Evolutionary conservation across 2,329 filamentous ascomycete species (phyloP).

Genomic region (Botrytis tulipae): DNA sequence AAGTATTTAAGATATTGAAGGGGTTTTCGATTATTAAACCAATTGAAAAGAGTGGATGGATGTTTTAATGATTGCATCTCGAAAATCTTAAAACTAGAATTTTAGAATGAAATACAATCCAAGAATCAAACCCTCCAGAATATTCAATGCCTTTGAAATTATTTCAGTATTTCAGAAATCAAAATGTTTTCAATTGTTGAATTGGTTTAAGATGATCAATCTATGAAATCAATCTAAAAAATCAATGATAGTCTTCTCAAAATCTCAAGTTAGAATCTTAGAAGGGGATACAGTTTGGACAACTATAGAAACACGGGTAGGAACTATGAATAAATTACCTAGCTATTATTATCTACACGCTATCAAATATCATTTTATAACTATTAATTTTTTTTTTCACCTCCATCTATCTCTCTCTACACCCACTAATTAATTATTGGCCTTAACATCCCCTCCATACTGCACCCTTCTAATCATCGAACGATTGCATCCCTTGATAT

Average conservation of each 20-base stretch:
- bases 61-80: too few relatives aligned
- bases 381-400: rapidly evolving
- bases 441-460: conserved; percentile 32
- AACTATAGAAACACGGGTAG: not conserved
- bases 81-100: too few relatives aligned
- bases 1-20: not conserved
- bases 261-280: not conserved
- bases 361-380: not conserved
- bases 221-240: not conserved
- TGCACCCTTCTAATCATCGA: conserved; percentile 31
- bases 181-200: not conserved
- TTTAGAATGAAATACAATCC: not conserved
- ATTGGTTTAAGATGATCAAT: not conserved
- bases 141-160: not conserved
- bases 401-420: not conserved
- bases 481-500: conserved; percentile 32
- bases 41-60: too few relatives aligned
- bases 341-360: not conserved
- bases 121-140: not conserved
- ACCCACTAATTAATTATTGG: conserved; percentile 27
- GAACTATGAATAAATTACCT: not conserved
- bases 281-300: not conserved
- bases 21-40: too few relatives aligned
- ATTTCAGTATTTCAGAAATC: too few relatives aligned
- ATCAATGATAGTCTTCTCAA: not conserved